A percentile compares a stretch with the other conserved stretches of the same genome.
Evolutionary conservation across 2,329 filamentous ascomycete genomes (phyloP).

Genomic region (Bisporella sp.): DNA sequence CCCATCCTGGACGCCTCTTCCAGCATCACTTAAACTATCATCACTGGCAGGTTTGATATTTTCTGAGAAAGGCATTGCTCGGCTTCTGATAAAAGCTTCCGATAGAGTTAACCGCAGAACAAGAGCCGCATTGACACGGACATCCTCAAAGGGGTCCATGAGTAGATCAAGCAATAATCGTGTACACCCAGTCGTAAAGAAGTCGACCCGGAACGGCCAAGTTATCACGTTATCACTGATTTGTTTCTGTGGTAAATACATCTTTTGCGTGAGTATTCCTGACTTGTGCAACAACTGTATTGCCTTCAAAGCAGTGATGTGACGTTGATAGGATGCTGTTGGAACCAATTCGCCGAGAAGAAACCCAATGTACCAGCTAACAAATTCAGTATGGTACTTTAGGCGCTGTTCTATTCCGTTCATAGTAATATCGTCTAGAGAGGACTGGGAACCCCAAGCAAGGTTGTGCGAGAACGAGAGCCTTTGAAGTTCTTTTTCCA

Average conservation of each 20-base stretch:
- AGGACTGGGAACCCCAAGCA: background rate
- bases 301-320: constrained; percentile 72
- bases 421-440: background rate
- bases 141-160: constrained; percentile 89
- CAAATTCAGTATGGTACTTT: constrained; percentile 52
- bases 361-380: constrained; percentile 70
- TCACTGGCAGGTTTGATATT: background rate
- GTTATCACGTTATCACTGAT: constrained; percentile 6
- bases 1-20: background rate
- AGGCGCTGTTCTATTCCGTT: constrained; percentile 11
- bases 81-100: constrained; percentile 14
- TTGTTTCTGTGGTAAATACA: background rate
- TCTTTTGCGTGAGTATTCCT: constrained; percentile 21
- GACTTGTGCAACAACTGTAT: constrained; percentile 54
- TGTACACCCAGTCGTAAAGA: constrained; percentile 42
- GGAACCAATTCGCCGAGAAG: constrained; percentile 67
- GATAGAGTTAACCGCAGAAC: constrained; percentile 45
- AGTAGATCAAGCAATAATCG: constrained; percentile 70
- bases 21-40: background rate
- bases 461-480: constrained; percentile 8
- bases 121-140: constrained; percentile 53
- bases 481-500: constrained; percentile 35
- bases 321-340: constrained; percentile 83
- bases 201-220: constrained; percentile 25
- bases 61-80: background rate